Base-by-base conservation (phyloP, 2,329 filamentous ascomycete species). In the Monosporascus cannonballus region DNA sequence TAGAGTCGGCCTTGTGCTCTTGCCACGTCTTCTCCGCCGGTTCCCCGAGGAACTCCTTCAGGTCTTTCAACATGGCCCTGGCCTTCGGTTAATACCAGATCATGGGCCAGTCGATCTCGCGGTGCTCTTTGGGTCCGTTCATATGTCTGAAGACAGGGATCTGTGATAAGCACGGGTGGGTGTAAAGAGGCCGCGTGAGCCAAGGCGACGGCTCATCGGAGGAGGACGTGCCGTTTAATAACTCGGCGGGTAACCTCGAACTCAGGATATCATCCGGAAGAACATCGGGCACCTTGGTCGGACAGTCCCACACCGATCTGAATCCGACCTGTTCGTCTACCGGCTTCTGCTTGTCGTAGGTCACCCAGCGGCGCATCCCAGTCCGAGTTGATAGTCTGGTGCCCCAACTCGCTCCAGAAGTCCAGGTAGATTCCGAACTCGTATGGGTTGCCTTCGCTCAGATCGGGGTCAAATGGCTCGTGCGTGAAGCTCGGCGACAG, bases 361-460 rank as follows among this genome's bases (percentile, higher is more conserved):
- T 30, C 2, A 49, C 22, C 47, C 30, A 49, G 9, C 18, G 4
- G 4, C n/a, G 27, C 47, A 24, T 49, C 47, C 20, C 30, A 38
- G 30, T 49, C 47, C 5, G 47, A 49, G 47, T 49, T 49, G 27
- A 39, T 49, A 17, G 47, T 49, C 30, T 49, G 47, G 47, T 49
- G 27, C 6, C 47, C 47, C 11, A 49, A 38, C 2, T 49, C 17
- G 34, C 47, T 39, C 47, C 30, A 20, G 37, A 49, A 36, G 24
- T 39, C 47, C 18, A 49, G 47, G 37, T 24, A 49, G 47, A 49
- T 49, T 7, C 47, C 47, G 18, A 37, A 22, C 30, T 49, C 47
- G 47, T 22, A 49, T 5, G 47, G 47, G 30, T 49, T 49, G 5
- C 37, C 30, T 4, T 22, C 8, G 18, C 18, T 38, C n/a, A 39